A percentile compares a stretch with the other conserved stretches of the same genome.
Conservation (phyloP, 495 filamentous ascomycete genomes). For the Amorphotheca resinae region DNA sequence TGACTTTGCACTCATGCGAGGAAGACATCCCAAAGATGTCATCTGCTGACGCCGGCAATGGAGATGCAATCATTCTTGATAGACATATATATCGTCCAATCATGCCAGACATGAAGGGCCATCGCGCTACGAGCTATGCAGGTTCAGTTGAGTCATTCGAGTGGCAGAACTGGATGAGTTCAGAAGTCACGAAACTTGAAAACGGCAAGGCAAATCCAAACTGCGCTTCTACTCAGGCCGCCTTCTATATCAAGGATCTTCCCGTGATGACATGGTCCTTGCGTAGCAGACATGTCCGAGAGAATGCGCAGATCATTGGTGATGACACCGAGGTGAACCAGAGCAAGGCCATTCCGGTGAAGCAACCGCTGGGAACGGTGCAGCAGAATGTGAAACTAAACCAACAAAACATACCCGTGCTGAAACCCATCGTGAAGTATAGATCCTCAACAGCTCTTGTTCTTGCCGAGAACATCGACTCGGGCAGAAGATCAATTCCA, state of each 20-base stretch:
- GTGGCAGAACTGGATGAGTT: slow-evolving; percentile 42
- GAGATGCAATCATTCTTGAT: slow-evolving; percentile 33
- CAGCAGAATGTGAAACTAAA: slow-evolving; percentile 10
- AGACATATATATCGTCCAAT: slow-evolving; percentile 25
- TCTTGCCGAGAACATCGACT: slow-evolving; percentile 12
- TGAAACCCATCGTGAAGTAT: slow-evolving; percentile 17
- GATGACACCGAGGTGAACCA: slow-evolving; percentile 27
- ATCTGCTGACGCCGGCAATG: slow-evolving; percentile 21
- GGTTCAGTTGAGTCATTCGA: slow-evolving; percentile 40
- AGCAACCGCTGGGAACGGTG: slow-evolving; percentile 13
- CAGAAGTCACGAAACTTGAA: slow-evolving; percentile 37
- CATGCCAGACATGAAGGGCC: slow-evolving; percentile 12
- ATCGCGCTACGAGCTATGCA: slow-evolving; percentile 26
- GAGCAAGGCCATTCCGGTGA: slow-evolving; percentile 1
- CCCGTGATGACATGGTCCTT: slow-evolving; percentile 25
- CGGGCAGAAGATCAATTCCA: slow-evolving; percentile 1
- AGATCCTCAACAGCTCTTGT: slow-evolving; percentile 11
- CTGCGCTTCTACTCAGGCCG: slow-evolving; percentile 19
- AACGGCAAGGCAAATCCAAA: slow-evolving; percentile 20
- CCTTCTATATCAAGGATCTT: slow-evolving; percentile 26
- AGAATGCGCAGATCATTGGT: slow-evolving; percentile 44
- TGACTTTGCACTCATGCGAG: slow-evolving; percentile 4
- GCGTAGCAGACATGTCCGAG: slow-evolving; percentile 39
- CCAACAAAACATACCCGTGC: not conserved
- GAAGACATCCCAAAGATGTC: slow-evolving; percentile 9